Evolutionary conservation across 768 basidiomycete species (phyloP).

Genomic region (Auricularia sp.): DNA sequence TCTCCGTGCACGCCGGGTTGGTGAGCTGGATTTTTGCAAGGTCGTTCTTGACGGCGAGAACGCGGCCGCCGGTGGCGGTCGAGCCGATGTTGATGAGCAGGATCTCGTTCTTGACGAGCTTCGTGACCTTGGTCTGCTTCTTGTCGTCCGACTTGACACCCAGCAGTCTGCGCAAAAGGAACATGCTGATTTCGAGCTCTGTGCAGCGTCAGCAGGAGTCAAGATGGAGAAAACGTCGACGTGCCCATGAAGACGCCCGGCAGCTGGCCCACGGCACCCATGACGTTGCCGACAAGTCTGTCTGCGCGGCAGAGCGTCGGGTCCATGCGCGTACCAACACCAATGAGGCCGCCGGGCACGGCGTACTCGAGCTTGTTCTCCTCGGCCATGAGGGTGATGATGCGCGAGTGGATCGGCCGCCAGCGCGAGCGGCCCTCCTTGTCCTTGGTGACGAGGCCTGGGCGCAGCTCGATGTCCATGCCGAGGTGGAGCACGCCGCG

Average conservation of each 20-base stretch:
- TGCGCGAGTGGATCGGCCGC: conserved; percentile 84
- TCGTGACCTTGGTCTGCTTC: conserved; percentile 87
- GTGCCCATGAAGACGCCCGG: conserved; percentile 86
- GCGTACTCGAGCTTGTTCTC: conserved; percentile 90
- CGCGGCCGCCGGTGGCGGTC: conserved; percentile 92
- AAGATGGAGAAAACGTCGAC: conserved; percentile 5
- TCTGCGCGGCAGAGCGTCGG: conserved; percentile 96
- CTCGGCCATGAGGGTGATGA: conserved; percentile 90
- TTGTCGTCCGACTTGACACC: conserved; percentile 99
- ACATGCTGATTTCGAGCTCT: conserved; percentile 89
- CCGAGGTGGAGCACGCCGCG: conserved; percentile 85
- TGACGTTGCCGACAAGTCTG: conserved; percentile 90
- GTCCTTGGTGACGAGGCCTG: conserved; percentile 95
- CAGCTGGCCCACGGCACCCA: conserved; percentile 88
- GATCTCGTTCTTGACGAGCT: conserved; percentile 84
- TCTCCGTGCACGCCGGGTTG: conserved; percentile 89
- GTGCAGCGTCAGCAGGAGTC: background rate
- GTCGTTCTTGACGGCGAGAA: conserved; percentile 88
- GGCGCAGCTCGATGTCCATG: conserved; percentile 91
- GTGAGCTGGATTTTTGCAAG: conserved; percentile 90
- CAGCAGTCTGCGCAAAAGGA: conserved; percentile 89
- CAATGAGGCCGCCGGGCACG: conserved; percentile 94
- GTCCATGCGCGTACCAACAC: conserved; percentile 95
- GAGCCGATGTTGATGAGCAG: conserved; percentile 97
- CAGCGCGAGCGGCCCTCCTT: conserved; percentile 80